Evolutionary conservation across 169 alveolate genomes (phyloP).

Genomic region (Plasmodium fragile): DNA sequence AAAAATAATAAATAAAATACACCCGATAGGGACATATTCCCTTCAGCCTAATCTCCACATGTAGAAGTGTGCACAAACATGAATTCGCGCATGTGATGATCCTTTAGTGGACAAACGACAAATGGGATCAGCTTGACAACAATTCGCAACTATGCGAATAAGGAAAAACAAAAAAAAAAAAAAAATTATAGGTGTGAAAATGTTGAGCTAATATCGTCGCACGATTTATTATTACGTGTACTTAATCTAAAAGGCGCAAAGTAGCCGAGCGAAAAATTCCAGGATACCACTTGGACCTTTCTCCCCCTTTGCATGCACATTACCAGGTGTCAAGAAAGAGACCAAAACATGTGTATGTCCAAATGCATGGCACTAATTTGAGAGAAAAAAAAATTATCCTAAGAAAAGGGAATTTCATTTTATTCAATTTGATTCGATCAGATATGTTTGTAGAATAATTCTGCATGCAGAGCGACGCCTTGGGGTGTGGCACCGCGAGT

Average conservation of each 20-base stretch:
- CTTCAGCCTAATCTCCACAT: background rate
- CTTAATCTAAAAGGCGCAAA: background rate
- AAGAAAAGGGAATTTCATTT: background rate
- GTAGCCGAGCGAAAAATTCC: background rate
- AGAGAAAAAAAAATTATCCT: background rate
- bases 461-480: background rate
- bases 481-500: background rate
- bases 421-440: background rate
- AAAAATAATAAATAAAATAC: background rate
- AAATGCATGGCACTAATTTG: background rate
- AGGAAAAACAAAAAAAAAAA: background rate
- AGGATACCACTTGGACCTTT: background rate
- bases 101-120: background rate
- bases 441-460: slow-evolving; percentile 3
- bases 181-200: background rate
- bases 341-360: background rate
- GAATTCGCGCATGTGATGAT: background rate
- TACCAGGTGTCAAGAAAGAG: background rate
- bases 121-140: background rate
- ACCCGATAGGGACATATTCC: background rate
- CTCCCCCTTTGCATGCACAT: slow-evolving; percentile 3
- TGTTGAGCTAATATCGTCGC: background rate
- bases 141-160: background rate
- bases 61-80: background rate
- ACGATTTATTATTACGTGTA: background rate